Base-by-base conservation (phyloP, 2,329 filamentous ascomycete species). In the Mycosphaerella sp. region DNA sequence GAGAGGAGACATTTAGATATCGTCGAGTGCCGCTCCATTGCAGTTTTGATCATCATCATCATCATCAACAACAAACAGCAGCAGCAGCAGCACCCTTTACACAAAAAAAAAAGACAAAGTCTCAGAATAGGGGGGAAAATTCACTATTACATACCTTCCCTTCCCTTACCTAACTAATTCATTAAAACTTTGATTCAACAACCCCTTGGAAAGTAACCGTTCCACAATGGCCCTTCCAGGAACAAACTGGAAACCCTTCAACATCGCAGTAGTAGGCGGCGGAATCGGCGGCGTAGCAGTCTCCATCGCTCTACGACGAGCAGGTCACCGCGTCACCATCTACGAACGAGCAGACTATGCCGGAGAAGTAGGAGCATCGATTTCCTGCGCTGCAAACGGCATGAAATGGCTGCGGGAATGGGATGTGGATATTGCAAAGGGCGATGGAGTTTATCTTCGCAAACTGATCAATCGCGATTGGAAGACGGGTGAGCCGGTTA, bases 401-500 rank as follows among this genome's bases (percentile, higher is more conserved):
- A 84, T 83, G 1, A 76, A 81, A 45, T 87, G 83, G 83, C 72
- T 87, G 6, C 78, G 85, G 57, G 81, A 85, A 66, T 87, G 84
- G 84, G 73, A 73, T 0, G 81, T 87, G 1, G 80, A 87, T 62
- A 73, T 87, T 1, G 71, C 72, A 11, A 81, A 81, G 62, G 84
- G 83, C 7, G 79, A 85, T 54, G 83, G 83, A 0, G 84, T 87
- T 1, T 72, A 86, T 1, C 70, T 87, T 46, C 76, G 76, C 68
- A 82, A 82, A 63, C 75, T 87, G 49, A 86, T 87, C 71, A 85
- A 82, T 66, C 78, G 80, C 3, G 83, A 87, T 69, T 87, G 84
- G 84, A 78, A 80, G 65, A 86, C 83, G 1, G 84, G 84, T 0
- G 80, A 86, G 69, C 78, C 80, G 0, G 76, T 82, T 23, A 85